Base-by-base conservation (phyloP, 345 rosid genomes). In the Syzygium jambos region DNA sequence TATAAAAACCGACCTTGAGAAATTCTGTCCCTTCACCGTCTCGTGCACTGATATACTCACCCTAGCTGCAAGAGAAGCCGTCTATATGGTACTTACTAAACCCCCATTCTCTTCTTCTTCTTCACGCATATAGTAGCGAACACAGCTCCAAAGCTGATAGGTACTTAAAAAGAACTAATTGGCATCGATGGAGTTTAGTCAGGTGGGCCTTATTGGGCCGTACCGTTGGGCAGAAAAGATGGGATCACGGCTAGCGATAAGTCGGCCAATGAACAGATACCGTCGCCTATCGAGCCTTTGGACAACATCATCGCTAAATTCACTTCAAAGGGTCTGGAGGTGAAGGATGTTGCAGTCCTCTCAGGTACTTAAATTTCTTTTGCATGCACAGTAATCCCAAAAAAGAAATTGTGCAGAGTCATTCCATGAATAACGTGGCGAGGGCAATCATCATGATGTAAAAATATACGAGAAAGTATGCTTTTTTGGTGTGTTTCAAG, bases 261-360 rank as follows among this genome's bases (percentile, higher is more conserved):
- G 84, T 94, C 95, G 34, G 98, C 96, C 11, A 94, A 88, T 89
- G 92, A 93, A 30, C 95, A 97, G 84, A 80, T 97, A 55, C 98
- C 98, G 14, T 92, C 96, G 4, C 98, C 98, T 14, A 68, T 96
- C 57, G 98, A 96, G 90, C 89, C 98, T 19, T 86, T 95, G 7
- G 93, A 86, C 68, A 92, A 93, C 80, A 93, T 96, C 88, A 92
- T 97, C 55, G 94, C 95, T 52, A 95, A 95, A 93, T 97, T 97
- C 88, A 90, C 91, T 19, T 86, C 94, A 38, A 93, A 95, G 91
- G 99, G 98, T 73, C 96, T 97, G 61, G 97, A 96, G 86, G 73
- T 93, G n/a, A 96, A 94, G 89, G 98, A 97, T 92, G 95, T 95
- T 73, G 99, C 92, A 11, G 98, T 92, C 89, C 98, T 97, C 89